Base-by-base conservation (phyloP, 768 basidiomycete species). In the Termitomyces sp. region DNA sequence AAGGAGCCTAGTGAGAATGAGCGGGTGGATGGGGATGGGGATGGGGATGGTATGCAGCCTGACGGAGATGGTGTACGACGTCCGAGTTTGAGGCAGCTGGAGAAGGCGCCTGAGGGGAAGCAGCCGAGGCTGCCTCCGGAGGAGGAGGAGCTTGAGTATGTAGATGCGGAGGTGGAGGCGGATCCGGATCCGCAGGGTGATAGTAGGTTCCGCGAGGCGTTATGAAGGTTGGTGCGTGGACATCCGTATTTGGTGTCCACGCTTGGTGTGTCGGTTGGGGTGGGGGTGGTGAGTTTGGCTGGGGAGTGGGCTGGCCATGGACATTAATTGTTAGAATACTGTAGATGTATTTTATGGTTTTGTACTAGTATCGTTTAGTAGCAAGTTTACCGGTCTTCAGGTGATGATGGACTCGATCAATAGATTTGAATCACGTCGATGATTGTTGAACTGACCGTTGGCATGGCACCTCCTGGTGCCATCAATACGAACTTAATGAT, bases 61-160 rank as follows among this genome's bases (percentile, higher is more conserved):
- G 71, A 69, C 16, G 66, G 68, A 13, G 70, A 63, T 31, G 58
- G 76, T 42, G 65, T 11, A 18, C 73, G 79, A 39, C 70, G 75
- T 46, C 72, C 77, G 22, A 86, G 81, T 63, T 75, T 78, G 61
- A 81, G 89, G 43, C 84, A 82, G 63, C 78, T 82, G 69, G 89
- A 88, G 66, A 89, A 89, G 70, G 85, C 88, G 10, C 85, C 88
- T 0, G 86, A 85, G 63, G 82, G 81, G 6, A 75, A 76, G 18
- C 40, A 58, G 10, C 77, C 76, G 11, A 77, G 70, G 54, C 58
- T 33, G 67, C 16, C 67, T 63, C 23, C 68, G 13, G 23, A 25
- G 2, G 22, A 23, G 4, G 22, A 22, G 4, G 22, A 42, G 41
- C 3, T 25, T 15, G 15, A 42, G 15, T 16, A 16, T 7, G 41